A percentile compares a stretch with the other conserved stretches of the same genome.
These are phyloP conservation scores for Anastatica hierochuntica DNA, from an alignment of 345 rosid species.

Conservation along the genomic window DNA sequence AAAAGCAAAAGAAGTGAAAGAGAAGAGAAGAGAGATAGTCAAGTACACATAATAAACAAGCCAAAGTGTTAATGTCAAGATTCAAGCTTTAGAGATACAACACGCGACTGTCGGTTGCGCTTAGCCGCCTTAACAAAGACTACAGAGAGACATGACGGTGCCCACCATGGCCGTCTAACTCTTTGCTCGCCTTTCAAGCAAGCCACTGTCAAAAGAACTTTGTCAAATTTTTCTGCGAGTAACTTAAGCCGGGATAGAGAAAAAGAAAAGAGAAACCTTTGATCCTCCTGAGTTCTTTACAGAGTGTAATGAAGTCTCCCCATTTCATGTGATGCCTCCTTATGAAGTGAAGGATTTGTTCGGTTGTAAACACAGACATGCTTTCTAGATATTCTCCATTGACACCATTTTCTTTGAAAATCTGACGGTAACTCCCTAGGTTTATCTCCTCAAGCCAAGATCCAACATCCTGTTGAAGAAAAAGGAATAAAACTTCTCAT, in stretches of 20 bases:
- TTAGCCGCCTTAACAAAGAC: slow-evolving; percentile 77
- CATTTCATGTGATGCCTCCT: slow-evolving; percentile 99
- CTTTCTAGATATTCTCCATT: slow-evolving; percentile 94
- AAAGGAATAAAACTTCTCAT: background rate
- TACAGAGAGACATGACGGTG: slow-evolving; percentile 79
- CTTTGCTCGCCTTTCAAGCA: slow-evolving; percentile 97
- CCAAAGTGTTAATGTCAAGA: slow-evolving; percentile 46
- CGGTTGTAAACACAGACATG: slow-evolving; percentile 97
- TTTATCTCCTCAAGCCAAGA: slow-evolving; percentile 93
- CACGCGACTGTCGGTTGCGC: slow-evolving; percentile 92
- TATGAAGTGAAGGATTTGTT: slow-evolving; percentile 93
- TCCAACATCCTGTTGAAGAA: slow-evolving; percentile 68
- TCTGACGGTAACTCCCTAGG: slow-evolving; percentile 78
- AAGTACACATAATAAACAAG: slow-evolving; percentile 41
- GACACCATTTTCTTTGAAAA: slow-evolving; percentile 82
- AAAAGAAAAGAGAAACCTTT: slow-evolving; percentile 44
- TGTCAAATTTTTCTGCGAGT: background rate
- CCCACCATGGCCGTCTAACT: slow-evolving; percentile 98
- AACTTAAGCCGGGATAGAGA: background rate
- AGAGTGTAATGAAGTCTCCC: slow-evolving; percentile 97
- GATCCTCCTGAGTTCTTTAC: slow-evolving; percentile 92
- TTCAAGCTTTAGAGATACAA: slow-evolving; percentile 95
- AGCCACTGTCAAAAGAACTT: slow-evolving; percentile 47
- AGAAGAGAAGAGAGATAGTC: slow-evolving; percentile 34
- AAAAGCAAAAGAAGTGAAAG: background rate